Evolutionary conservation across 345 rosid species (phyloP), one percentile per base, ranked within the genome.

Genomic region (Eucalyptus curtisii): DNA sequence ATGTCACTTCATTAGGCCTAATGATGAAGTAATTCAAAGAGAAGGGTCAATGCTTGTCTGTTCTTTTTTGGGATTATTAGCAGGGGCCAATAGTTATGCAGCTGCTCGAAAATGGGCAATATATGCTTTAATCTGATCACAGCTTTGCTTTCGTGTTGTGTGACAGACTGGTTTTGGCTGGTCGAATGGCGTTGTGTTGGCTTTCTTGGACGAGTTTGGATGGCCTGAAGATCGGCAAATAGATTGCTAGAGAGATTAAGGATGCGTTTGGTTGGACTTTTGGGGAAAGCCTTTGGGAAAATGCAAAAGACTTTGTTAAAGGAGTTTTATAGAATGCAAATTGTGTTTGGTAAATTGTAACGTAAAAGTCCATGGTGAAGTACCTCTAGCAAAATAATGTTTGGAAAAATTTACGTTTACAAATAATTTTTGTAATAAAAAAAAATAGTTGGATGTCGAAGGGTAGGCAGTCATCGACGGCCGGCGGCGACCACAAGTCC

Each of bases 181-280:
- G 99, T 93, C 99, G n/a, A 98, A 96, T 89, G 99, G 98, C 53
- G 99, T 98, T 71, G 93, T 94, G 44, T 90, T 98, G 93, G 87
- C 98, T 42, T 95, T 98, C 91, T 88, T 98, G 94, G 98, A 98
- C 88, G 99, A 95, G 92, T 97, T 95, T 92, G 99, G 99, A 88
- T 97, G 99, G 99, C 95, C 98, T 20, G 90, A 90, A 87, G 92
- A 94, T 92, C 89, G 87, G 87, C 87, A 85, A 50, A 86, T 96
- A 37, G 96, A 90, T 31, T 95, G 95, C 92, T 52, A 61, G 87
- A 86, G 86, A 61, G 86, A 49, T 13, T 42, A n/a, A 47, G 44
- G 44, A 7, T 7, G 7, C 44, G 8, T 42, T 42, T 42, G 44
- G 44, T 42, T 42, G 7, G 8, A 42, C 44, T 42, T 42, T 42